Conservation (phyloP, 2,329 filamentous ascomycete species). For the Penicillium freii region DNA sequence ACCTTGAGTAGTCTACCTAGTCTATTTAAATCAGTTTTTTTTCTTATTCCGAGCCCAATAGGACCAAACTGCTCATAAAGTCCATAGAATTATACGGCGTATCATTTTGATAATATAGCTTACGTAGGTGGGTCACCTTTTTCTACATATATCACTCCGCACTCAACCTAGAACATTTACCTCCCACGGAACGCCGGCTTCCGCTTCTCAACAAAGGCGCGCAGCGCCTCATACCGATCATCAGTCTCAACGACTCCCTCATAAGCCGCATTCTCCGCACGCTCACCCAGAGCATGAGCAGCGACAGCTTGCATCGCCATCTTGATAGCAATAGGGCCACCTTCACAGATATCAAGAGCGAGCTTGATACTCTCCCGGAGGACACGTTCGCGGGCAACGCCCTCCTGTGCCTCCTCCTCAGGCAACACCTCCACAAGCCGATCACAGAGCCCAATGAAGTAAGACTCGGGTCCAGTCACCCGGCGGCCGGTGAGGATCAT, state of each 20-base stretch:
- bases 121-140: not conserved
- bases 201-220: conserved; percentile 77
- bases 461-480: conserved; percentile 78
- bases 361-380: conserved; percentile 74
- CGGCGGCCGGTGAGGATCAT: conserved; percentile 86
- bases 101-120: not conserved
- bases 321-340: conserved; percentile 78
- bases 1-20: not conserved
- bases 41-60: not conserved
- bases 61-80: not conserved
- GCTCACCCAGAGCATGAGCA: conserved; percentile 63
- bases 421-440: conserved; percentile 77
- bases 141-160: not conserved
- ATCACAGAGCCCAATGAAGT: conserved; percentile 87
- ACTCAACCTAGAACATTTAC: conserved; percentile 25
- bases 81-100: not conserved
- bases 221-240: conserved; percentile 83
- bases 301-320: conserved; percentile 77
- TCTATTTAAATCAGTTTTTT: too few relatives aligned
- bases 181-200: conserved; percentile 65
- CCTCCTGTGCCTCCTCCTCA: conserved; percentile 52
- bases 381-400: conserved; percentile 63
- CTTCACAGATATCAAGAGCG: conserved; percentile 82
- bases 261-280: conserved; percentile 84
- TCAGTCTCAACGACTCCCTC: conserved; percentile 77